A percentile compares a stretch with the other conserved stretches of the same genome.
phyloP scores from a whole-genome alignment of 768 basidiomycete species.

The Suillus subaureus region DNA sequence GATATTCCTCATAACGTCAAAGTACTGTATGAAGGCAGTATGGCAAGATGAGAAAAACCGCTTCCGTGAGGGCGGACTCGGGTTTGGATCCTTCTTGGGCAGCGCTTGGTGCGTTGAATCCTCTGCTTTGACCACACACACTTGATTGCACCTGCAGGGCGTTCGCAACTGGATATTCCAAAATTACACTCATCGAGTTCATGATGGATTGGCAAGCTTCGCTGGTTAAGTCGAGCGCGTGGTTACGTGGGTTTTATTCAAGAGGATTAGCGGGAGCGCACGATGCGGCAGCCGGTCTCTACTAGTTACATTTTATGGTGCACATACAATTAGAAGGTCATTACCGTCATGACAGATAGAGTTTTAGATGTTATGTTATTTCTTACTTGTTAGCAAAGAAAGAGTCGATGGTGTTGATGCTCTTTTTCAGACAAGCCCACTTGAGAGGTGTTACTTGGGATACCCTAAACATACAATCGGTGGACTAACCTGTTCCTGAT shows the following conservation, averaged over 20 bases:
- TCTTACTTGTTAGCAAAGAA: slow-evolving; percentile 41
- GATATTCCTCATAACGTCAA: slow-evolving; percentile 89
- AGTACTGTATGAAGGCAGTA: slow-evolving; percentile 80
- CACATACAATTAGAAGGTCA: slow-evolving; percentile 9
- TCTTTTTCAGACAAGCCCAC: slow-evolving; percentile 60
- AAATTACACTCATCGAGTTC: slow-evolving; percentile 56
- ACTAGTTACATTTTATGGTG: slow-evolving; percentile 23
- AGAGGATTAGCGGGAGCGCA: slow-evolving; percentile 67
- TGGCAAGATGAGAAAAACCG: slow-evolving; percentile 69
- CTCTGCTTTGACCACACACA: not conserved
- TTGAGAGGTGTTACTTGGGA: slow-evolving; percentile 25
- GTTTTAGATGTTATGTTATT: slow-evolving; percentile 15
- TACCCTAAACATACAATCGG: not conserved
- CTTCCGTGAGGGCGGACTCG: slow-evolving; percentile 54
- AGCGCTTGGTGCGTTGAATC: slow-evolving; percentile 67
- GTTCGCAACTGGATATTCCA: slow-evolving; percentile 55
- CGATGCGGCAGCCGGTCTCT: slow-evolving; percentile 71
- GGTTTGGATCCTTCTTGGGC: slow-evolving; percentile 54
- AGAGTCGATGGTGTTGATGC: slow-evolving; percentile 49
- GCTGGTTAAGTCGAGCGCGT: slow-evolving; percentile 55
- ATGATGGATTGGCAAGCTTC: slow-evolving; percentile 66
- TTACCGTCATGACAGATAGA: not conserved
- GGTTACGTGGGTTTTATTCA: slow-evolving; percentile 63
- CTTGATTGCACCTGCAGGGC: slow-evolving; percentile 43
- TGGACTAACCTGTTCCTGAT: slow-evolving; percentile 58